phyloP scores from a whole-genome alignment of 139 green algal species.

The Volvox africanus region DNA sequence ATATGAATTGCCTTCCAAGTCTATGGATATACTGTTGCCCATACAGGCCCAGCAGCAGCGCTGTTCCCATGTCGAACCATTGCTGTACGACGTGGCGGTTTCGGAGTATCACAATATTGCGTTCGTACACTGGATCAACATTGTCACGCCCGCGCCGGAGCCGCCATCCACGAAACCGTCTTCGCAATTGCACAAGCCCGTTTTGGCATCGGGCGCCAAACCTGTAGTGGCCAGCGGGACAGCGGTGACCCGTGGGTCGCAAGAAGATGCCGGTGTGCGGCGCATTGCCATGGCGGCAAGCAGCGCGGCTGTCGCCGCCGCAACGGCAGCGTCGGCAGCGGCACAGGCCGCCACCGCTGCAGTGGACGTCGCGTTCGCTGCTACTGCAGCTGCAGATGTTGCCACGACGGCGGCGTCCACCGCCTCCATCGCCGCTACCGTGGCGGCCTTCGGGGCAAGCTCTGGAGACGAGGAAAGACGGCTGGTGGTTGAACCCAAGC shows the following conservation, averaged over 20 bases:
- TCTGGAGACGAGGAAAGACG: not conserved
- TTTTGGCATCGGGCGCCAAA: not conserved
- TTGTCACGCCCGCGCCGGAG: not conserved
- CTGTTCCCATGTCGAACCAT: not conserved
- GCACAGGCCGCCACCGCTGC: conserved; percentile 26
- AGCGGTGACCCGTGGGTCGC: not conserved
- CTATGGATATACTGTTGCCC: not conserved
- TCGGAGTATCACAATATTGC: conserved; percentile 37
- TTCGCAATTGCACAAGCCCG: not conserved
- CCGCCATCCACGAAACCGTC: not conserved
- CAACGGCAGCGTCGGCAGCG: conserved; percentile 14
- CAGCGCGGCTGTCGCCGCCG: not conserved
- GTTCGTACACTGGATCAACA: conserved; percentile 47
- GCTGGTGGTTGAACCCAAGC: too few relatives aligned
- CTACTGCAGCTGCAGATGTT: conserved; percentile 9
- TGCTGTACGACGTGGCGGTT: conserved; percentile 34
- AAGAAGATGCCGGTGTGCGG: not conserved
- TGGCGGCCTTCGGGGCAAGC: not conserved
- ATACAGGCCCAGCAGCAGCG: conserved; percentile 24
- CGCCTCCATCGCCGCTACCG: conserved; percentile 31
- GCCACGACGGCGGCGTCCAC: conserved; percentile 33
- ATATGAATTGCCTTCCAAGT: too few relatives aligned
- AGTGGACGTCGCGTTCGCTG: conserved; percentile 28
- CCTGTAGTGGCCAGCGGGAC: not conserved
- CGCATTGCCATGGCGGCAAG: not conserved